These are phyloP conservation scores for Candida xiaguanensis DNA, from an alignment of 805 yeast species.

Conservation along the genomic window DNA sequence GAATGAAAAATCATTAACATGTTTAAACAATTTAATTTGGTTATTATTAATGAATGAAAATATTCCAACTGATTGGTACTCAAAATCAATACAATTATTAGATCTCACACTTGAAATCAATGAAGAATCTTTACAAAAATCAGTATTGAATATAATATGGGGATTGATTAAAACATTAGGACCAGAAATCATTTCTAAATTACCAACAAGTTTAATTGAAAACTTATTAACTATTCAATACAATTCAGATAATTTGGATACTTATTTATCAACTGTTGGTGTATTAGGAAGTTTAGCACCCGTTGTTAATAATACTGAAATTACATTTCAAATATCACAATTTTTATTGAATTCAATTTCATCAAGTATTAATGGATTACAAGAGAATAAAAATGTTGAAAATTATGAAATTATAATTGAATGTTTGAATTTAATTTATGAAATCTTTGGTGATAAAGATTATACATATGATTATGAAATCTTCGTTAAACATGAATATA, in stretches of 20 bases:
- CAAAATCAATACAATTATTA: conserved; percentile 26
- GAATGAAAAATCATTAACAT: conserved; percentile 53
- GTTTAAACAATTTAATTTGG: conserved; percentile 74
- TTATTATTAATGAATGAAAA: conserved; percentile 33
- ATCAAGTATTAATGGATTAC: neutral
- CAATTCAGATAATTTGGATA: conserved; percentile 28
- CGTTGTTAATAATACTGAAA: conserved; percentile 39
- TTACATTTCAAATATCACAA: conserved; percentile 44
- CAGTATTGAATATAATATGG: conserved; percentile 35
- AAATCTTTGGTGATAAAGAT: conserved; percentile 71
- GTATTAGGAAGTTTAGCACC: conserved; percentile 50
- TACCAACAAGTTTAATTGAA: conserved; percentile 23
- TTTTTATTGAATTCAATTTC: conserved; percentile 33
- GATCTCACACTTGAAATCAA: conserved; percentile 15
- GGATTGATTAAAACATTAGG: conserved; percentile 36
- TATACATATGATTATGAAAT: conserved; percentile 66
- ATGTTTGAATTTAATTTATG: conserved; percentile 64
- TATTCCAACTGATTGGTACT: conserved; percentile 39
- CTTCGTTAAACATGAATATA: conserved; percentile 54
- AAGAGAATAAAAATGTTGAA: conserved; percentile 1
- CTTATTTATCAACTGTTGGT: conserved; percentile 45
- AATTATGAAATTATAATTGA: conserved; percentile 48
- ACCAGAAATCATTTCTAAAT: conserved; percentile 23
- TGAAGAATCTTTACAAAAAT: conserved; percentile 22
- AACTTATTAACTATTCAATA: conserved; percentile 2